Base-by-base conservation (phyloP, 208 protist species). In the Crithidia fasciculata region DNA sequence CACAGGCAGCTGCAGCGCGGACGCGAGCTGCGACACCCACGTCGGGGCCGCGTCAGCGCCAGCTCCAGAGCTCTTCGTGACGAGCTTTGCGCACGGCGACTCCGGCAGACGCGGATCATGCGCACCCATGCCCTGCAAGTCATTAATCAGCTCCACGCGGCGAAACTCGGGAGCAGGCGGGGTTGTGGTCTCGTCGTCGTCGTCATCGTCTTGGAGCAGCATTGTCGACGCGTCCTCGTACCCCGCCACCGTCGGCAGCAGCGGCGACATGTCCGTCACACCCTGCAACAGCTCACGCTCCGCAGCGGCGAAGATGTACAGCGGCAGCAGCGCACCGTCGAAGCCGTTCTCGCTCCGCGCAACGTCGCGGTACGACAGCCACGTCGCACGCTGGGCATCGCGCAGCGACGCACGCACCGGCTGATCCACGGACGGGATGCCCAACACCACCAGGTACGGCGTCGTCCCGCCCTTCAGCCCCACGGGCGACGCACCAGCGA, bases 161-260 rank as follows among this genome's bases (percentile, higher is more conserved):
- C 59, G 59, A n/a, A n/a, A n/a, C n/a, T n/a, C n/a, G n/a, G n/a
- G n/a, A n/a, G n/a, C n/a, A n/a, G n/a, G n/a, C n/a, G n/a, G n/a
- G n/a, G n/a, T n/a, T n/a, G n/a, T n/a, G n/a, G n/a, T n/a, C 59
- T 64, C 59, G 0, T 13, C 4, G 59, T 64, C 59, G 18, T 0
- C 59, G 6, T 4, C 43, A 28, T 0, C 43, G n/a, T 40, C 43
- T 2, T 18, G 7, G 45, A 64, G 43, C 39, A 28, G 59, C 43
- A 41, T 8, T 12, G 59, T 43, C 0, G 68, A 55, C 36, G 68
- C 68, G 8, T 41, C 68, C 7, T 44, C 37, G 68, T 73, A 73
- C 68, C 65, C 68, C 37, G 19, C n/a, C 15, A 49, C 18, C 36
- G 37, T 73, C 15, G 68, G 68, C 68, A 73, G 28, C 57, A 73